These are phyloP conservation scores for Ormosia semicastrata DNA, from an alignment of 306 rosid species.

Conservation along the genomic window DNA sequence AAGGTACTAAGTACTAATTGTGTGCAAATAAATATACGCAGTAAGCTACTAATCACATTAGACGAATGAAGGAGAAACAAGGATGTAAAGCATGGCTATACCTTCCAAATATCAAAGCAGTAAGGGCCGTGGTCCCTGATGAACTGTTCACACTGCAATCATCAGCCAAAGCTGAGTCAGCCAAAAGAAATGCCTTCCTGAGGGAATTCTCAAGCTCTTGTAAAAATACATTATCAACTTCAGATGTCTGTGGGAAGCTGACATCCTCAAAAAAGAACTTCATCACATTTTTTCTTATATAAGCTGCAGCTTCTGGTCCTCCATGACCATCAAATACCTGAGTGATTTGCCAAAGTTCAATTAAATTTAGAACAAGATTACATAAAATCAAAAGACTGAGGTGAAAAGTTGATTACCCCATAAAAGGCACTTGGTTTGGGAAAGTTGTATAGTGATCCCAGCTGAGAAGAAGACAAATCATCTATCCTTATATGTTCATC, in stretches of 20 bases:
- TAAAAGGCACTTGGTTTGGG: slow-evolving; percentile 93
- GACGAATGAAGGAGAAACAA: not conserved
- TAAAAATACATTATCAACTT: slow-evolving; percentile 49
- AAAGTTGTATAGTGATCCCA: slow-evolving; percentile 65
- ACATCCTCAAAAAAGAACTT: slow-evolving; percentile 78
- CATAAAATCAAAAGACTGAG: not conserved
- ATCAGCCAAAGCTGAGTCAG: slow-evolving; percentile 85
- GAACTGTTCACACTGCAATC: slow-evolving; percentile 74
- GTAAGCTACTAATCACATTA: not conserved
- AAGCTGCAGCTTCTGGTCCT: slow-evolving; percentile 99
- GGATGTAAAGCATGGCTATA: slow-evolving; percentile 29
- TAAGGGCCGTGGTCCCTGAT: slow-evolving; percentile 88
- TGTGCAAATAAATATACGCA: not conserved
- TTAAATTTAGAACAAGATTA: slow-evolving; percentile 20
- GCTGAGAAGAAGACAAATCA: slow-evolving; percentile 67
- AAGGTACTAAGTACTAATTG: too few relatives aligned
- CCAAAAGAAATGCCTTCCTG: slow-evolving; percentile 67
- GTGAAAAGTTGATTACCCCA: slow-evolving; percentile 59
- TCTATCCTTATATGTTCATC: slow-evolving; percentile 94
- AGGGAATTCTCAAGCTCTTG: slow-evolving; percentile 70
- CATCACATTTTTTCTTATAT: slow-evolving; percentile 64
- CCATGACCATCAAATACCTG: slow-evolving; percentile 99
- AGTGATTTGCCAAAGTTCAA: slow-evolving; percentile 1
- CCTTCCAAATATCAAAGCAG: slow-evolving; percentile 92
- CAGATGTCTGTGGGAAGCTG: slow-evolving; percentile 66